Conservation (phyloP, 2,329 filamentous ascomycete species). For the Alternaria gansuensis region DNA sequence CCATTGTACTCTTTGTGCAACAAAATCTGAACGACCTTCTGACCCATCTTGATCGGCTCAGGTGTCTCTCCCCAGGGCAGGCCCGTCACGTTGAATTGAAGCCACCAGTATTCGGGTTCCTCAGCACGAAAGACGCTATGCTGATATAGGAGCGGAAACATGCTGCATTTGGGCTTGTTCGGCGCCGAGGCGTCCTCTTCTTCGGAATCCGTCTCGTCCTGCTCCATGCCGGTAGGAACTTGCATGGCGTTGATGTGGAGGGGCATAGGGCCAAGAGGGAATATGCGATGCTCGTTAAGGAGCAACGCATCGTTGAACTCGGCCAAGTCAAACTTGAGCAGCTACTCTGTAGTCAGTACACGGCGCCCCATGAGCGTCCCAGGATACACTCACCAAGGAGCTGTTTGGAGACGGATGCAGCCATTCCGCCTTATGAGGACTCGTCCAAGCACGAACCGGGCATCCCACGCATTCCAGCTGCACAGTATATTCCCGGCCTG, state of each 20-base stretch:
- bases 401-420: slow-evolving; percentile 33
- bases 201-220: slow-evolving; percentile 23
- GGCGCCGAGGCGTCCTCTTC: slow-evolving; percentile 16
- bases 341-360: slow-evolving; percentile 20
- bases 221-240: slow-evolving; percentile 28
- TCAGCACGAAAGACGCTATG: slow-evolving; percentile 35
- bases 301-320: slow-evolving; percentile 22
- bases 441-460: slow-evolving; percentile 32
- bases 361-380: no score
- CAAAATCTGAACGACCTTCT: slow-evolving; percentile 40
- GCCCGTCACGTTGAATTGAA: slow-evolving; percentile 45
- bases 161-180: slow-evolving; percentile 22
- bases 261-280: slow-evolving; percentile 37
- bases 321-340: slow-evolving; percentile 38
- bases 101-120: slow-evolving; percentile 21
- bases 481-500: slow-evolving; percentile 38
- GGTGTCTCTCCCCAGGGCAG: slow-evolving; percentile 15
- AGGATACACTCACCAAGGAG: slow-evolving; percentile 36
- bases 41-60: slow-evolving; percentile 25
- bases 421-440: slow-evolving; percentile 22
- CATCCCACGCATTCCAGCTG: slow-evolving; percentile 44
- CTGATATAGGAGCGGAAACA: slow-evolving; percentile 39
- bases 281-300: slow-evolving; percentile 36
- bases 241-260: slow-evolving; percentile 36
- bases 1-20: slow-evolving; percentile 21